Conservation (phyloP, 73 alveolate species). For the Tetrahymena thermophila region DNA sequence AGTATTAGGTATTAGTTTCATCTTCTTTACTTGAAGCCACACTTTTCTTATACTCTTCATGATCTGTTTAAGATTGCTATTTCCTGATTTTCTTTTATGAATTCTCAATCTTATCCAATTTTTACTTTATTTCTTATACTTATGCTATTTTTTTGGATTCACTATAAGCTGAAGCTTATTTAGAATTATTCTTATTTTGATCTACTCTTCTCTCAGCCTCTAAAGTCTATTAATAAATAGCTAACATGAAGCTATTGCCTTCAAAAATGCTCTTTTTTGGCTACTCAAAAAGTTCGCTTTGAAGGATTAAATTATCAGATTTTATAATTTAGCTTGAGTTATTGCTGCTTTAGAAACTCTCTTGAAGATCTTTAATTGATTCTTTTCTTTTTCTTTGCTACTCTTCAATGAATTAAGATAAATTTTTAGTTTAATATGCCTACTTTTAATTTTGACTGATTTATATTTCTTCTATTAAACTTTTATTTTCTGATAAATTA, state of each 20-base stretch:
- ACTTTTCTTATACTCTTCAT: neutral
- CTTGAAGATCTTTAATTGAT: neutral
- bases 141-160: neutral
- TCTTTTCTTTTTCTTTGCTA: neutral
- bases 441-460: neutral
- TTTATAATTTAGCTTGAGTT: neutral
- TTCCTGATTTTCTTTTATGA: neutral
- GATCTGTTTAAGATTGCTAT: neutral
- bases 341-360: neutral
- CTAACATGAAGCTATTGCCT: neutral
- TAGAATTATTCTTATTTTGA: neutral
- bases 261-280: neutral
- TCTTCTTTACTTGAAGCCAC: neutral
- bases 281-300: neutral
- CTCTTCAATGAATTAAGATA: neutral
- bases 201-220: neutral
- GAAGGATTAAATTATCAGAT: neutral
- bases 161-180: too few relatives aligned
- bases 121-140: neutral
- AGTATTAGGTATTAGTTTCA: neutral
- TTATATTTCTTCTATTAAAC: neutral
- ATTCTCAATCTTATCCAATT: neutral
- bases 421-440: neutral
- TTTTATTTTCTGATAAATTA: neutral
- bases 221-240: neutral